Conservation (phyloP, 2,329 filamentous ascomycete genomes). For the Talaromyces funiculosus region DNA sequence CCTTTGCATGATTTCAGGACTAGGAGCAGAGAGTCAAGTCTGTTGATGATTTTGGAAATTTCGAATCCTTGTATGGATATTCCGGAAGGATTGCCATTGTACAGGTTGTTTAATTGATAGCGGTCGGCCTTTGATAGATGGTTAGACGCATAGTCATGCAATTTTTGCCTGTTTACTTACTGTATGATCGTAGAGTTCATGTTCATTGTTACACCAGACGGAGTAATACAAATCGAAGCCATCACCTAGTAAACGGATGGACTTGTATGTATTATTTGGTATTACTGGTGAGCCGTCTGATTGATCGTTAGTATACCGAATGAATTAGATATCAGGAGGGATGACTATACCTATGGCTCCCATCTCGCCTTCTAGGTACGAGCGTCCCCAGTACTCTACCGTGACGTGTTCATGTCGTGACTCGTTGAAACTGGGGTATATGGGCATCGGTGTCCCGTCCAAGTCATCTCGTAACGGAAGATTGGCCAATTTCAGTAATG, state of each 20-base stretch:
- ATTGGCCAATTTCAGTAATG: conserved; percentile 46
- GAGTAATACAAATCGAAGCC: conserved; percentile 37
- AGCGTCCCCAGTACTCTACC: conserved; percentile 53
- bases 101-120: conserved; percentile 33
- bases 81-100: conserved; percentile 4
- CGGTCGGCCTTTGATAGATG: conserved; percentile 27
- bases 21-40: conserved; percentile 33
- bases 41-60: conserved; percentile 20
- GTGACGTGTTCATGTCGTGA: conserved; percentile 51
- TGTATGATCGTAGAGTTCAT: conserved; percentile 36
- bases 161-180: conserved; percentile 16
- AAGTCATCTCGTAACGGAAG: conserved; percentile 45
- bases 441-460: conserved; percentile 51
- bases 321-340: background rate
- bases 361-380: conserved; percentile 27
- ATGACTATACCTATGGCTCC: conserved; percentile 22
- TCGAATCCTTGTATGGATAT: conserved; percentile 18
- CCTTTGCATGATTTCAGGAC: conserved; percentile 38
- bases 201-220: conserved; percentile 38
- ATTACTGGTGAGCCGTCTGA: conserved; percentile 17
- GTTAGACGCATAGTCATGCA: background rate
- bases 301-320: conserved; percentile 2
- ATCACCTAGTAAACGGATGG: conserved; percentile 30
- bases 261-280: conserved; percentile 38
- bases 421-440: conserved; percentile 20